Evolutionary conservation across 805 yeast species (phyloP).

Genomic region (Saccharomycopsis synnaedendra): DNA sequence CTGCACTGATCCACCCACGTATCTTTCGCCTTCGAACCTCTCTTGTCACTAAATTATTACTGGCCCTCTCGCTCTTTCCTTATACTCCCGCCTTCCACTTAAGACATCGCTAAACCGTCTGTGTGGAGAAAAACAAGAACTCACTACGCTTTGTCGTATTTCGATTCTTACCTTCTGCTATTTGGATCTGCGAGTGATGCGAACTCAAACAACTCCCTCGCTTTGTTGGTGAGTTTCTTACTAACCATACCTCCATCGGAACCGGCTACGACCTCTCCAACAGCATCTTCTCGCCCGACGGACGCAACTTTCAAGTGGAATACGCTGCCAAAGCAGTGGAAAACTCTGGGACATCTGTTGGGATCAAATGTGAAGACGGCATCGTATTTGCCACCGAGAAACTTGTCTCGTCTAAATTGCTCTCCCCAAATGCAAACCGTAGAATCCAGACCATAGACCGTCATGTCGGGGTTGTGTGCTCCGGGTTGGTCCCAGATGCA

Average conservation of each 20-base stretch:
- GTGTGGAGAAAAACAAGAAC: too few species aligned
- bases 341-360: conserved; percentile 92
- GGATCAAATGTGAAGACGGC: conserved; percentile 87
- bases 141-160: too few species aligned
- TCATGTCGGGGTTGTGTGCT: conserved; percentile 89
- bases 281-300: conserved; percentile 83
- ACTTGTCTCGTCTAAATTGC: conserved; percentile 70
- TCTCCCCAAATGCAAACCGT: conserved; percentile 81
- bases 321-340: conserved; percentile 97
- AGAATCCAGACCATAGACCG: conserved; percentile 89
- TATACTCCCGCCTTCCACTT: too few species aligned
- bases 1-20: too few species aligned
- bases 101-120: too few species aligned
- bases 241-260: conserved; percentile 68
- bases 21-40: too few species aligned
- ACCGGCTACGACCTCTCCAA: conserved; percentile 98
- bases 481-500: conserved; percentile 95
- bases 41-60: too few species aligned
- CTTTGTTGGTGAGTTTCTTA: too few species aligned
- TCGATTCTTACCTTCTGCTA: too few species aligned
- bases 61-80: too few species aligned
- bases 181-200: too few species aligned
- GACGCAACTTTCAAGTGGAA: conserved; percentile 94
- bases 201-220: too few species aligned
- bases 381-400: conserved; percentile 97